phyloP scores from a whole-genome alignment of 106 monocot species.

The Platanthera guangdongensis region DNA sequence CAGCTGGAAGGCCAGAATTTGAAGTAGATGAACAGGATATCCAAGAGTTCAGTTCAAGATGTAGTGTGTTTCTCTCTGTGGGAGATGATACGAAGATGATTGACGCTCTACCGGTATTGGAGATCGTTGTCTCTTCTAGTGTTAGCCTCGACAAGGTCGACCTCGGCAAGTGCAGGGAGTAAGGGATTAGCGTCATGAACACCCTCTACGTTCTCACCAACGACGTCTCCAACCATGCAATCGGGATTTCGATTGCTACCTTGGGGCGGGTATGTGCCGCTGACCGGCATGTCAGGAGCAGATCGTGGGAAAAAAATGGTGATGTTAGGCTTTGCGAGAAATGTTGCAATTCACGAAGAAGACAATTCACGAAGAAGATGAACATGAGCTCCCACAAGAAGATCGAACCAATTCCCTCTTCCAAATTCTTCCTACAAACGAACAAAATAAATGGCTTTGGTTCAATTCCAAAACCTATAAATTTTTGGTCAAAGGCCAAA shows the following conservation, averaged over 20 bases:
- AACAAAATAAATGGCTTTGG: too few species aligned
- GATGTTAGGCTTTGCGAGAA: slow-evolving; percentile 20
- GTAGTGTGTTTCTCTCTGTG: neutral
- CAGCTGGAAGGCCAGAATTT: too few species aligned
- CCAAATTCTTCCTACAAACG: too few species aligned
- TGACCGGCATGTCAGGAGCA: slow-evolving; percentile 36
- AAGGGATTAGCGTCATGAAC: slow-evolving; percentile 39
- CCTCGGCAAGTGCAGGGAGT: slow-evolving; percentile 30
- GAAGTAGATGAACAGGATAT: too few species aligned
- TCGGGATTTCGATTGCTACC: slow-evolving; percentile 31
- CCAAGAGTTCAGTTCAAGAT: too few species aligned
- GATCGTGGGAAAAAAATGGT: slow-evolving; percentile 37
- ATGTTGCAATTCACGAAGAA: too few species aligned
- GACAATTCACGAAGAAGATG: too few species aligned
- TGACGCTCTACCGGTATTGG: slow-evolving; percentile 31
- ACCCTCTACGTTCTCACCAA: slow-evolving; percentile 47
- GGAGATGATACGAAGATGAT: slow-evolving; percentile 39
- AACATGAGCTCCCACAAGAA: too few species aligned
- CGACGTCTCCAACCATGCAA: slow-evolving; percentile 43
- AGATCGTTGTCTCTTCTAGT: slow-evolving; percentile 28
- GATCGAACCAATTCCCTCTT: too few species aligned
- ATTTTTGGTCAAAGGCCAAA: too few species aligned
- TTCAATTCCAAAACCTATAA: too few species aligned
- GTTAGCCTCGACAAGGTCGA: slow-evolving; percentile 16
- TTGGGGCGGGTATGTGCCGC: slow-evolving; percentile 25